Evolutionary conservation across 176 grass and related monocot genomes (phyloP), one percentile per base, ranked within the genome.

Genomic region (Phragmites australis): DNA sequence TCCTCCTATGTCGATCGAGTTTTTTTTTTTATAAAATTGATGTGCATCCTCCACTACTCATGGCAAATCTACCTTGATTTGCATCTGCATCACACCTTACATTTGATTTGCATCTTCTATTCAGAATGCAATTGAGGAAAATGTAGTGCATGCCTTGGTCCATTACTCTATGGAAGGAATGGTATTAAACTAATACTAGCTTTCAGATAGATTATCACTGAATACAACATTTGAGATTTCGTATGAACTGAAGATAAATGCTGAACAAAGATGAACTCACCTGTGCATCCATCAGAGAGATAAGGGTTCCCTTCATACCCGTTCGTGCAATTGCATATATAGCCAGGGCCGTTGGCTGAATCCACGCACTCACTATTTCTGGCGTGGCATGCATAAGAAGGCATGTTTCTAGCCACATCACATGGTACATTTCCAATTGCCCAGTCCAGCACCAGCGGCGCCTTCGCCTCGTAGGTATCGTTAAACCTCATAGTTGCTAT

Each of bases 361-460:
- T 75, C 6, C 8, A 41, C 6, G 25, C 72, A 75, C 0, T 10
- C 0, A 3, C 72, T 57, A n/a, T 43, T 41, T 11, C 2, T 23
- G 16, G 17, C 5, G 25, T 1, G 72, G 52, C 72, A 75, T 26
- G 72, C 72, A 1, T 75, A 75, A 42, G 72, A 26, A 14, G 70
- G 11, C 30, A 25, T 27, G 52, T 41, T 39, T 16, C 18, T 40
- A 2, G 65, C 83, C 64, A 31, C 43, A 0, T 51, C 31, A 1
- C 83, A 85, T 40, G 65, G 16, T 27, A 21, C 30, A 43, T n/a
- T 61, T 18, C 83, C 54, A 42, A 85, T 70, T 3, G 50, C 65
- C 83, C 83, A 85, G 65, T 85, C 83, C 10, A 85, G 53, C 10
- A 85, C 65, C 26, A 85, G 23, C 0, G 64, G 82, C 44, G 42